phyloP scores from a whole-genome alignment of 345 rosid species.

The Crucihimalaya himalaica region DNA sequence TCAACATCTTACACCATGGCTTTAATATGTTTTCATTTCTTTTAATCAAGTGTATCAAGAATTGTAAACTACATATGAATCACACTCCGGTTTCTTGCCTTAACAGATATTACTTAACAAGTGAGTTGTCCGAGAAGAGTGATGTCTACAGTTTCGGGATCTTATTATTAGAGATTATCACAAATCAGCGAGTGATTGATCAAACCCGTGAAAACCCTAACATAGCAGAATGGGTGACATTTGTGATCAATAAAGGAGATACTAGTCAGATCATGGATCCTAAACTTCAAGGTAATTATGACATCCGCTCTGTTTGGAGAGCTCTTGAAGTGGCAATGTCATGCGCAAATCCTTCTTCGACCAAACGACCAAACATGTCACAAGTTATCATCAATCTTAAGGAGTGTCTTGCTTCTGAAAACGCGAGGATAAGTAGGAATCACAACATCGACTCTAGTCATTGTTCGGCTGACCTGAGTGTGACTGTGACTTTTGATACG shows the following conservation, averaged over 20 bases:
- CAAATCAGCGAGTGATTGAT: conserved; percentile 43
- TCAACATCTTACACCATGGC: not conserved
- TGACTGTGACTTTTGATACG: conserved; percentile 26
- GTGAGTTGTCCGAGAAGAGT: conserved; percentile 44
- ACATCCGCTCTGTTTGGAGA: conserved; percentile 43
- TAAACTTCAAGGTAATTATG: conserved; percentile 37
- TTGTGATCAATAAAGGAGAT: conserved; percentile 39
- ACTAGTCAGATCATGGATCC: conserved; percentile 45
- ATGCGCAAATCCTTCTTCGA: conserved; percentile 34
- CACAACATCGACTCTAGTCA: conserved; percentile 7
- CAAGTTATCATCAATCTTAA: conserved; percentile 37
- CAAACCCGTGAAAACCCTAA: conserved; percentile 23
- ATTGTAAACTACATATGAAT: not conserved
- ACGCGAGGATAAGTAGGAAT: not conserved
- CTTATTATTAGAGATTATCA: conserved; percentile 49
- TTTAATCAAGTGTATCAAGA: not conserved
- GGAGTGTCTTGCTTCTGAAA: conserved; percentile 36
- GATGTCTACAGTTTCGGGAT: conserved; percentile 60
- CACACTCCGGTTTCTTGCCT: not conserved
- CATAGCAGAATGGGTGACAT: conserved; percentile 43
- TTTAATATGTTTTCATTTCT: not conserved
- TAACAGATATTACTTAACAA: conserved; percentile 35
- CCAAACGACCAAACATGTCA: conserved; percentile 47
- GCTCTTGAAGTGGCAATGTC: conserved; percentile 51
- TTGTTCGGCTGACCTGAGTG: not conserved